Evolutionary conservation across 768 basidiomycete genomes (phyloP), one percentile per base, ranked within the genome.

Genomic region (Tubosaeta brunneosetosa): DNA sequence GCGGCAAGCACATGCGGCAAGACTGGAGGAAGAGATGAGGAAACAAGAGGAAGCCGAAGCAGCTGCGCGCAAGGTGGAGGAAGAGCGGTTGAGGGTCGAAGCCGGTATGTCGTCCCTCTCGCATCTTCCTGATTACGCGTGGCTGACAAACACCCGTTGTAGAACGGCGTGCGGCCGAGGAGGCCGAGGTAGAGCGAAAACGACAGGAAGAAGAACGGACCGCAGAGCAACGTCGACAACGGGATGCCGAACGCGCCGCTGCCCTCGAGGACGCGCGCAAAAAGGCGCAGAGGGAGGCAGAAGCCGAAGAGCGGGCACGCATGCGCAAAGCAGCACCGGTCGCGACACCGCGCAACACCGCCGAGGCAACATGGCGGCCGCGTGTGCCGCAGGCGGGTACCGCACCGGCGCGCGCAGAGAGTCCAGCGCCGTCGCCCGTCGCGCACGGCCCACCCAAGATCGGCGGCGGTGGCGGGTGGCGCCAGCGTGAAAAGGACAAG

Each of bases 281-380:
- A 46, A 86, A 81, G 56, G 71, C 69, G 12, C 79, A 83, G 58
- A 78, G 85, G 36, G 88, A 88, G 60, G 83, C 84, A n/a, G 86
- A 88, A 54, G 86, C 87, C 1, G 79, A 66, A 48, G 79, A 69
- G 73, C 73, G 48, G 73, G 77, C 52, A 34, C 71, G 22, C 55
- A 26, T 26, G 62, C 80, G 8, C 70, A 66, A 61, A 37, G 53
- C 61, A 5, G 67, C 71, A 16, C 66, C 34, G 47, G 69, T 33
- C 12, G 50, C 34, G 50, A 50, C 26, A 58, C 71, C 36, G 5
- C 52, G 58, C 68, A 42, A 6, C 12, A 43, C 40, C 9, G 63
- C 52, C 50, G 66, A 53, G 17, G 55, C 27, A 34, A 61, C 0
- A 31, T 64, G 34, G 64, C 58, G 43, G 32, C 2, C 55, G 1